Evolutionary conservation across 192 early-diverging fungal genomes (phyloP).

Genomic region (Podila epicladia): DNA sequence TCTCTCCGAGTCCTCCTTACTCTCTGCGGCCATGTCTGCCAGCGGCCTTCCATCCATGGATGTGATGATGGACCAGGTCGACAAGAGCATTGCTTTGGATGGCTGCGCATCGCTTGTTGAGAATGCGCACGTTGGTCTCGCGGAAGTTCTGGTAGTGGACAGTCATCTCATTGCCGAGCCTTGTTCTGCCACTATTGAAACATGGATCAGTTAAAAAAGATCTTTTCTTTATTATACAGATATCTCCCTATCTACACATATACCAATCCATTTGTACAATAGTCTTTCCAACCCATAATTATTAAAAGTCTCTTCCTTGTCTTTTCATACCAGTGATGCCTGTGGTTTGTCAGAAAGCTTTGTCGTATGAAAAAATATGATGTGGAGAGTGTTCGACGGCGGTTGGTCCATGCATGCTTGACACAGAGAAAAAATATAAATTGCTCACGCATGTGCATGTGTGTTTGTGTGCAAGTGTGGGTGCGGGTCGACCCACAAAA

Average conservation of each 20-base stretch:
- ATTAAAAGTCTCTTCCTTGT: no score
- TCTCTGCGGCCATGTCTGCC: slow-evolving; percentile 33
- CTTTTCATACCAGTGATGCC: no score
- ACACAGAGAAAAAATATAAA: no score
- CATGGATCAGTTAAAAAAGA: slow-evolving; percentile 26
- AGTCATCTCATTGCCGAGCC: slow-evolving; percentile 25
- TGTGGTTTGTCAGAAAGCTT: no score
- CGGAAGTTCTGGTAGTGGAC: slow-evolving; percentile 24
- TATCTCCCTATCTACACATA: neutral
- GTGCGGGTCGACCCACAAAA: no score
- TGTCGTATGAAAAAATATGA: no score
- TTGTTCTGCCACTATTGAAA: slow-evolving; percentile 40
- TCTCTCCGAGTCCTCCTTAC: slow-evolving; percentile 23
- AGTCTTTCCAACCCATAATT: no score
- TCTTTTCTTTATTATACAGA: neutral
- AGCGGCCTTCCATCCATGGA: slow-evolving; percentile 37
- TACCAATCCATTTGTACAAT: neutral
- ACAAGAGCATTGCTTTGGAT: slow-evolving; percentile 25
- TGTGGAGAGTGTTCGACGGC: no score
- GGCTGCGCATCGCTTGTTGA: slow-evolving; percentile 27
- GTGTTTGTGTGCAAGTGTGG: no score
- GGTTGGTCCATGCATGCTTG: no score
- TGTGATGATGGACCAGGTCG: slow-evolving; percentile 40
- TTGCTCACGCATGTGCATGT: no score
- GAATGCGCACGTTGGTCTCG: slow-evolving; percentile 31